Conservation (phyloP, 1,139 yeast genomes). For the Taphrina deformans region DNA sequence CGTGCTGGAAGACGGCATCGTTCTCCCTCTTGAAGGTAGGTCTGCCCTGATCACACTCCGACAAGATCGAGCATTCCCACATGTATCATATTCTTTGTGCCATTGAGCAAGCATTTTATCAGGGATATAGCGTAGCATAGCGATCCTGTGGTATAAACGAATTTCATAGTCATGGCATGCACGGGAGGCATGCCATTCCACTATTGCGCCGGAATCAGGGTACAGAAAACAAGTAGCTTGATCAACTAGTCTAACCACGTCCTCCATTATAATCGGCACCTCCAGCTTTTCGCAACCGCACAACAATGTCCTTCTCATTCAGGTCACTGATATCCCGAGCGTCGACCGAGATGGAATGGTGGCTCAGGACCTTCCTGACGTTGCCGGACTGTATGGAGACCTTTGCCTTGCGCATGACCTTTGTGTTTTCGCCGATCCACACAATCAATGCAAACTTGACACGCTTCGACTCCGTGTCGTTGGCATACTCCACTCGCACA, state of each 20-base stretch:
- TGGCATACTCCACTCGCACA: conserved; percentile 31
- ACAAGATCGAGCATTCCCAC: too few relatives aligned
- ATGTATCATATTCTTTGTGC: too few relatives aligned
- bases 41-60: too few relatives aligned
- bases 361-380: conserved; percentile 19
- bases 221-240: not conserved
- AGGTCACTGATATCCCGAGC: conserved; percentile 24
- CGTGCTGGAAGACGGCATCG: not conserved
- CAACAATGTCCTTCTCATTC: conserved; percentile 26
- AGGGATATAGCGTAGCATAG: not conserved
- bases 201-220: too few relatives aligned
- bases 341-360: conserved; percentile 22
- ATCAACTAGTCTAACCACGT: conserved; percentile 3
- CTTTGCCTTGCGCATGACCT: conserved; percentile 32
- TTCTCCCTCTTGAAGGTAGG: not conserved
- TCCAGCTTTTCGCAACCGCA: conserved; percentile 27
- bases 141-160: too few relatives aligned
- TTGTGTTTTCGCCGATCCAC: conserved; percentile 29
- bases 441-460: conserved; percentile 25
- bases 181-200: too few relatives aligned
- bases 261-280: conserved; percentile 29
- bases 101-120: not conserved
- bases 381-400: conserved; percentile 26
- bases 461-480: conserved; percentile 21
- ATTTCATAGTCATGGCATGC: too few relatives aligned